Percentiles rank a stretch among this genome's conserved stretches.
Evolutionary conservation across 2,329 filamentous ascomycete species (phyloP).

Genomic region (Fusarium sp.): DNA sequence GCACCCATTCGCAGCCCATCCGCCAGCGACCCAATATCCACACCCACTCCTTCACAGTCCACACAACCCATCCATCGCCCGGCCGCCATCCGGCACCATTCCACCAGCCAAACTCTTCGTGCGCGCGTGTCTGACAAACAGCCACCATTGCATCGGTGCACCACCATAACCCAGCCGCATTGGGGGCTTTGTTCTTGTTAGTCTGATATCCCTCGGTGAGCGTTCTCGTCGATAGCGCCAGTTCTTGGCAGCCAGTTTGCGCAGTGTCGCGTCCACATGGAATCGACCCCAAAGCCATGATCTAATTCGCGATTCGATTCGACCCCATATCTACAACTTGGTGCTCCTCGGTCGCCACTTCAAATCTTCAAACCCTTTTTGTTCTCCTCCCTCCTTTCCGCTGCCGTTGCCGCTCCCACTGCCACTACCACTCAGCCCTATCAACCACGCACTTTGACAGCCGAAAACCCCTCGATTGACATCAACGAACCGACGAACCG

Average conservation of each 20-base stretch:
- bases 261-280: conserved; percentile 39
- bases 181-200: conserved; percentile 31
- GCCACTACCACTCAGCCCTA: conserved; percentile 14
- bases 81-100: conserved; percentile 2
- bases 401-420: not conserved
- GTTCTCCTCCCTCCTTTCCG: conserved; percentile 20
- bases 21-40: conserved; percentile 14
- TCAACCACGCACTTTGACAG: conserved; percentile 27
- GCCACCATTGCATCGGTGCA: conserved; percentile 22
- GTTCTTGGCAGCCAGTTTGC: conserved; percentile 35
- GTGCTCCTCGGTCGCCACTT: conserved; percentile 19
- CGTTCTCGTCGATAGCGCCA: conserved; percentile 47
- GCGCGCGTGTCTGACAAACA: conserved; percentile 29
- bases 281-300: conserved; percentile 42
- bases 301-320: conserved; percentile 43
- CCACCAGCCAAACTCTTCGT: conserved; percentile 36
- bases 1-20: conserved; percentile 17
- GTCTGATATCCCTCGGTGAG: conserved; percentile 46
- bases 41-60: conserved; percentile 2
- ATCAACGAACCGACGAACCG: conserved; percentile 13
- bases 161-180: conserved; percentile 22
- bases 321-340: conserved; percentile 36
- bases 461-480: conserved; percentile 30
- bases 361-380: conserved; percentile 24
- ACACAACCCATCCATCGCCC: conserved; percentile 14